Evolutionary conservation across 805 yeast species (phyloP).

Genomic region (Kluyveromyces nonfermentans): DNA sequence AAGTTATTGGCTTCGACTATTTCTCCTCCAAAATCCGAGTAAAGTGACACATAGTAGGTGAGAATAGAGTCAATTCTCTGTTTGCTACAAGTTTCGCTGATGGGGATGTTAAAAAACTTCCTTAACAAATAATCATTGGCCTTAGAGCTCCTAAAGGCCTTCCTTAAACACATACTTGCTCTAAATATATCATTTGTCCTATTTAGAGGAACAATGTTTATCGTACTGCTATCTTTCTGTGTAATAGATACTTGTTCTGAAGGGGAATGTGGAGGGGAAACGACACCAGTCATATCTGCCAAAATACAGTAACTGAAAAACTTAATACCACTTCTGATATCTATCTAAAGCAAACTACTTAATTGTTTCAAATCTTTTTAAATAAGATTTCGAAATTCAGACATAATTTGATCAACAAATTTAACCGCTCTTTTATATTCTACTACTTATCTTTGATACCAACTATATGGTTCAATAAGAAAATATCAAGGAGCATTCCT

Average conservation of each 20-base stretch:
- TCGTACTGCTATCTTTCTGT: constrained; percentile 6
- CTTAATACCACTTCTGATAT: background rate
- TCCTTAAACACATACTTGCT: constrained; percentile 19
- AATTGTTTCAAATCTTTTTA: no score
- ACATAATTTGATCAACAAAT: no score
- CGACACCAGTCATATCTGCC: constrained; percentile 1
- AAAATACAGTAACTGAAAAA: background rate
- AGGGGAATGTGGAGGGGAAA: constrained; percentile 8
- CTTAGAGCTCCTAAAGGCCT: constrained; percentile 22
- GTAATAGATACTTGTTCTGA: background rate
- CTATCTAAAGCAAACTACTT: background rate
- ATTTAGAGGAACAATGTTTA: constrained; percentile 13
- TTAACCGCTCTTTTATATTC: no score
- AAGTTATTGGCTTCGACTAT: constrained; percentile 25
- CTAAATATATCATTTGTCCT: constrained; percentile 16
- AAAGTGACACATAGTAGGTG: constrained; percentile 17
- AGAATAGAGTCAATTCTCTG: constrained; percentile 20
- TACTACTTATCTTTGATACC: no score
- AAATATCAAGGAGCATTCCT: no score
- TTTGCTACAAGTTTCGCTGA: constrained; percentile 15
- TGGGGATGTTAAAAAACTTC: constrained; percentile 22
- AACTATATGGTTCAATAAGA: no score
- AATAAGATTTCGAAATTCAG: no score
- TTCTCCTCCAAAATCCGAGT: constrained; percentile 27
- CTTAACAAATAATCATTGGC: constrained; percentile 24